Evolutionary conservation across 1,284 basidiomycete species (phyloP).

Genomic region (Ustilago bromivora): DNA sequence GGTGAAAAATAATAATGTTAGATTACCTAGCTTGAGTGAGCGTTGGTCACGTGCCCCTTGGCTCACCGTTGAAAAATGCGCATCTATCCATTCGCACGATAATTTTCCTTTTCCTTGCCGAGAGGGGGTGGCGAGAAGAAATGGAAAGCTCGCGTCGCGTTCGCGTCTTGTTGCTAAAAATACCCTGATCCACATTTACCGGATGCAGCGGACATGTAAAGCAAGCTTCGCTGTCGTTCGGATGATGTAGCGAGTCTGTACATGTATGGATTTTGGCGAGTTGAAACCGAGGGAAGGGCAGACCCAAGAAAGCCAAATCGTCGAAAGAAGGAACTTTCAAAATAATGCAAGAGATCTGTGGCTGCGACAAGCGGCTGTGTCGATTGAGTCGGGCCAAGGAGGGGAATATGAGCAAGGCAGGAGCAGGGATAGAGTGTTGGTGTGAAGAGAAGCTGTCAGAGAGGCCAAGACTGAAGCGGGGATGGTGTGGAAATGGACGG

Average conservation of each 20-base stretch:
- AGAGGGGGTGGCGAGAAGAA: neutral
- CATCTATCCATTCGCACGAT: neutral
- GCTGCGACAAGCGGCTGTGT: neutral
- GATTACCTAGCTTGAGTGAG: too few relatives aligned
- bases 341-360: neutral
- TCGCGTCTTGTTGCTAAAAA: slow-evolving; percentile 6
- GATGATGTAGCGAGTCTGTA: neutral
- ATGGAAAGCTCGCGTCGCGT: neutral
- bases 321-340: too few relatives aligned
- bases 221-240: neutral
- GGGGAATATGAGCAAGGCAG: too few relatives aligned
- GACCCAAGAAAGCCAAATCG: neutral
- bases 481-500: neutral
- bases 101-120: neutral
- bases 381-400: too few relatives aligned
- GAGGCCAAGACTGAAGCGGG: neutral
- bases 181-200: neutral
- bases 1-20: too few relatives aligned
- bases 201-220: neutral
- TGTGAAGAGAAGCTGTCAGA: neutral
- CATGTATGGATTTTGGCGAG: neutral
- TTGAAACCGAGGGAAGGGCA: neutral
- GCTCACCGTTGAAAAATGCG: too few relatives aligned
- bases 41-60: too few relatives aligned
- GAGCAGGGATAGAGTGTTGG: neutral